Conservation (phyloP, 768 basidiomycete species). For the Russula griseocarnosa region DNA sequence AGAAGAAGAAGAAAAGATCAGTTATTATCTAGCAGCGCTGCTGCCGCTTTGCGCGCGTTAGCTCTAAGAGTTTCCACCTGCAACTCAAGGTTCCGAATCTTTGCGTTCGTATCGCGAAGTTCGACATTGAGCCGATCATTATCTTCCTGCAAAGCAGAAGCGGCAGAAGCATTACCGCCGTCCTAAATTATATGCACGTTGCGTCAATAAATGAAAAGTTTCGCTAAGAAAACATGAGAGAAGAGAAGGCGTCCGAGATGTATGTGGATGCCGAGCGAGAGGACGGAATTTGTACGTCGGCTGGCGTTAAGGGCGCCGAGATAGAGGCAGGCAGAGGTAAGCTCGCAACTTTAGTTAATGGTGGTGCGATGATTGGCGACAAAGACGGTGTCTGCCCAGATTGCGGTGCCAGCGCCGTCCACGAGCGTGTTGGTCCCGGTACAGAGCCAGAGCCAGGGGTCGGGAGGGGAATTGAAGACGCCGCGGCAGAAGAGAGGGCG, state of each 20-base stretch:
- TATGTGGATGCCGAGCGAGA: constrained; percentile 26
- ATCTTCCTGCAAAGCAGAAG: constrained; percentile 45
- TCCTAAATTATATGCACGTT: constrained; percentile 26
- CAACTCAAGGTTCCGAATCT: constrained; percentile 79
- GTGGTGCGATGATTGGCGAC: constrained; percentile 30
- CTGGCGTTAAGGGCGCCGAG: constrained; percentile 19
- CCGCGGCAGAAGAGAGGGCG: constrained; percentile 37
- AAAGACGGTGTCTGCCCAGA: constrained; percentile 32
- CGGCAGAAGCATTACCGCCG: no score
- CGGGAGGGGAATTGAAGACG: constrained; percentile 10
- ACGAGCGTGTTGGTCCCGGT: constrained; percentile 32
- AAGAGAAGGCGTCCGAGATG: constrained; percentile 34
- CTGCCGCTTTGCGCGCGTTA: no score
- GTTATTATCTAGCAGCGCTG: no score
- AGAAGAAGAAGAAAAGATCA: no score
- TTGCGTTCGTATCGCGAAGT: constrained; percentile 73
- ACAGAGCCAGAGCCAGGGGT: background rate
- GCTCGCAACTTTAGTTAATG: constrained; percentile 19
- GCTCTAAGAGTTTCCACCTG: constrained; percentile 72
- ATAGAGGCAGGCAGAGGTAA: constrained; percentile 14
- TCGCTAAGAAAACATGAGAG: background rate
- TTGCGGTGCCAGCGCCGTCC: constrained; percentile 33
- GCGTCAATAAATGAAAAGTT: background rate
- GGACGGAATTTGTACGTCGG: constrained; percentile 29
- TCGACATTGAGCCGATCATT: constrained; percentile 60